Conservation (phyloP, 2,329 filamentous ascomycete genomes). For the Didymella pomorum region DNA sequence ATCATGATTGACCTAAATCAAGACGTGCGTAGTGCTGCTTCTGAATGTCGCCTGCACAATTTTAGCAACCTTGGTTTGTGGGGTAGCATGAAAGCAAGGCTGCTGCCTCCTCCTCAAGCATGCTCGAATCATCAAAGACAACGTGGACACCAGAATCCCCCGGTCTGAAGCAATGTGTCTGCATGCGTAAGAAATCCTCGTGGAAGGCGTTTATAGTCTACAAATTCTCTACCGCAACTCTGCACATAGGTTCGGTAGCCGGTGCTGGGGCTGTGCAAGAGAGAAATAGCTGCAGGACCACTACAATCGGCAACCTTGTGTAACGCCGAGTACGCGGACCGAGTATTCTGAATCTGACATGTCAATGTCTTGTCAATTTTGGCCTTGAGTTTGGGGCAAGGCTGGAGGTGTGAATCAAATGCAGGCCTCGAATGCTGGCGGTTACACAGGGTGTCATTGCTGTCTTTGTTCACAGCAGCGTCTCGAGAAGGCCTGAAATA, state of each 20-base stretch:
- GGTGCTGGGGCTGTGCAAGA: constrained; percentile 17
- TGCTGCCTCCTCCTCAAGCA: neutral
- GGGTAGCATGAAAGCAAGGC: constrained; percentile 7
- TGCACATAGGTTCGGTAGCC: constrained; percentile 15
- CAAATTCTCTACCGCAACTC: constrained; percentile 3
- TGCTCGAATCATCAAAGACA: constrained; percentile 4
- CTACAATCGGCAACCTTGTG: constrained; percentile 13
- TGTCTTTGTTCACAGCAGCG: constrained; percentile 21
- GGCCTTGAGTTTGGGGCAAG: constrained; percentile 16
- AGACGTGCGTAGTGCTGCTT: neutral
- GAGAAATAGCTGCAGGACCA: constrained; percentile 14
- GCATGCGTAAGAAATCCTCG: neutral
- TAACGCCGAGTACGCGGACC: constrained; percentile 15
- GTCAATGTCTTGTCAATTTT: constrained; percentile 11
- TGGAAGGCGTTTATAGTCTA: constrained; percentile 4
- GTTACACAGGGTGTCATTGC: constrained; percentile 22
- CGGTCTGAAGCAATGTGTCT: neutral
- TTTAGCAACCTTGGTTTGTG: constrained; percentile 7
- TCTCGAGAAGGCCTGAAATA: constrained; percentile 12
- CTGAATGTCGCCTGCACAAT: neutral
- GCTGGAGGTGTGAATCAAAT: constrained; percentile 9
- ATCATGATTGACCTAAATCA: neutral
- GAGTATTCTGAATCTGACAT: constrained; percentile 14
- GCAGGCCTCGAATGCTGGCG: constrained; percentile 21
- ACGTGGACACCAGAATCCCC: neutral